Evolutionary conservation across 192 early-diverging fungal genomes (phyloP).

Genomic region (Coemansia sp.): DNA sequence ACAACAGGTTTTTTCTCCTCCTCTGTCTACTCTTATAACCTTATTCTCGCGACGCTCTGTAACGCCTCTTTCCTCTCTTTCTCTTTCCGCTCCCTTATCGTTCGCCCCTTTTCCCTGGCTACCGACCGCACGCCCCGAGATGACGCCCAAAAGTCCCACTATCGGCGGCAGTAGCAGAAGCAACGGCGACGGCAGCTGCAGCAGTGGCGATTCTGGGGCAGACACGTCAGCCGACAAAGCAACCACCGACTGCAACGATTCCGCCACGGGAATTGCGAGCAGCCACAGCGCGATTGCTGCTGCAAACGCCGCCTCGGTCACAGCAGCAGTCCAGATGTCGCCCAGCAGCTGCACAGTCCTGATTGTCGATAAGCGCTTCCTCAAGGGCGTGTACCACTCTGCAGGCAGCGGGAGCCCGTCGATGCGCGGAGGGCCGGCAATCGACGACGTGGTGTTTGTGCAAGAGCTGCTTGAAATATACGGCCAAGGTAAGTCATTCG

Average conservation of each 20-base stretch:
- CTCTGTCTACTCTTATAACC: conserved; percentile 7
- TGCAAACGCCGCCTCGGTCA: background rate
- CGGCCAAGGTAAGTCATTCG: conserved; percentile 38
- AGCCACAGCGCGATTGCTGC: background rate
- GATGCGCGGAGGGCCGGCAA: conserved; percentile 42
- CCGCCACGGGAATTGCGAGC: conserved; percentile 9
- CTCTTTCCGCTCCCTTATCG: background rate
- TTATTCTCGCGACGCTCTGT: conserved; percentile 9
- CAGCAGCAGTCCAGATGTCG: conserved; percentile 26
- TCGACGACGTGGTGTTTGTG: conserved; percentile 55
- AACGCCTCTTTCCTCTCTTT: background rate
- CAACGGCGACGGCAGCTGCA: conserved; percentile 22
- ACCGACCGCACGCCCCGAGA: conserved; percentile 13
- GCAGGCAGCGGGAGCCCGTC: conserved; percentile 29
- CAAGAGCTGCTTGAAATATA: conserved; percentile 57
- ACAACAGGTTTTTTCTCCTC: conserved; percentile 6
- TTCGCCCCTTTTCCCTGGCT: background rate
- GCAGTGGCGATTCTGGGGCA: conserved; percentile 13
- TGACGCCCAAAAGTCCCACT: conserved; percentile 15
- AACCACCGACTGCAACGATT: conserved; percentile 15
- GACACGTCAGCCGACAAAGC: conserved; percentile 14
- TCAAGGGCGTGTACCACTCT: conserved; percentile 50
- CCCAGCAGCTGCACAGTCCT: conserved; percentile 53
- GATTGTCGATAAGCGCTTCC: conserved; percentile 52
- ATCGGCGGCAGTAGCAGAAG: conserved; percentile 12